Conservation (phyloP, 2,329 filamentous ascomycete genomes). For the Ramularia endophylla region DNA sequence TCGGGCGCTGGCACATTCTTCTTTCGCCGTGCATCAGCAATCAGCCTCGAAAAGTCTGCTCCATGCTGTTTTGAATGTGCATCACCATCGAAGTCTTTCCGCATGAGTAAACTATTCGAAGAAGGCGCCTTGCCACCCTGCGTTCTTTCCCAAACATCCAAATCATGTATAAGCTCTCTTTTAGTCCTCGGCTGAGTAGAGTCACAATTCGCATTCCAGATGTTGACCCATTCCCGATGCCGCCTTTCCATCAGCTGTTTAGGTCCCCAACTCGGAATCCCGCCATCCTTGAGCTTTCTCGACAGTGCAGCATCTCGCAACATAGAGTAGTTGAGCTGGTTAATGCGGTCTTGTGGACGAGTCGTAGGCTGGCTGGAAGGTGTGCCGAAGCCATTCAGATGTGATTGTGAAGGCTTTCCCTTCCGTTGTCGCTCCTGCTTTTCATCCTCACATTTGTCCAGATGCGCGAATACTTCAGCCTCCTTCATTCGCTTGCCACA, state of each 20-base stretch:
- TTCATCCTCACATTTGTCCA: conserved; percentile 59
- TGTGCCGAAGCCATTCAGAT: conserved; percentile 10
- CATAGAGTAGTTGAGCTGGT: conserved; percentile 78
- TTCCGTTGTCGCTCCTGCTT: conserved; percentile 23
- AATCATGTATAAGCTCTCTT: conserved; percentile 65
- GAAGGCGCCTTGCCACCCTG: conserved; percentile 57
- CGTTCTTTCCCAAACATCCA: conserved; percentile 82
- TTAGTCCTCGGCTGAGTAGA: conserved; percentile 66
- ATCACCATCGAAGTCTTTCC: conserved; percentile 79
- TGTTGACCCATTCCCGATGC: conserved; percentile 87
- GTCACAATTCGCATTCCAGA: conserved; percentile 98
- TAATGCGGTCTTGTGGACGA: conserved; percentile 57
- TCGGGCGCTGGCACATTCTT: conserved; percentile 29
- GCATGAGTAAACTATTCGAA: conserved; percentile 54
- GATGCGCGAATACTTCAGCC: conserved; percentile 68
- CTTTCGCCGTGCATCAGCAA: conserved; percentile 64
- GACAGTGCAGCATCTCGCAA: conserved; percentile 72
- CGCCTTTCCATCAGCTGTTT: conserved; percentile 67
- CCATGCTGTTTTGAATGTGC: conserved; percentile 71
- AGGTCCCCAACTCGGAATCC: conserved; percentile 65
- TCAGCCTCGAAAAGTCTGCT: conserved; percentile 69
- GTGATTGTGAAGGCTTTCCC: conserved; percentile 16
- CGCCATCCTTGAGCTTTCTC: conserved; percentile 75
- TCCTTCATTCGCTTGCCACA: conserved; percentile 76
- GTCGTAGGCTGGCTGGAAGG: conserved; percentile 21